phyloP scores from a whole-genome alignment of 345 rosid species.

The Heritiera fomes region DNA sequence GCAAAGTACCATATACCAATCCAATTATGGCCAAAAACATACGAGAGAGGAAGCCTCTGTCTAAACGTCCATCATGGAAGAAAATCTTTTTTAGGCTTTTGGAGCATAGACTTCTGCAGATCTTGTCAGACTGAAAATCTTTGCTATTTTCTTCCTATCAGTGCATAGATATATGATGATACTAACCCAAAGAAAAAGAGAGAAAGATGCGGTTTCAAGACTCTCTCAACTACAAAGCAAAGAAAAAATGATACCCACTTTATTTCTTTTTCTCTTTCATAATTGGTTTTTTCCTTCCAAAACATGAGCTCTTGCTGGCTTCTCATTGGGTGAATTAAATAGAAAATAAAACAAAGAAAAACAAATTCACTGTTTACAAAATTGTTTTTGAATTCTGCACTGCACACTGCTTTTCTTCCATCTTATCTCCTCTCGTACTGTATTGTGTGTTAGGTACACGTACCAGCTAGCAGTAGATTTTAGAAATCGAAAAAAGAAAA shows the following conservation, averaged over 20 bases:
- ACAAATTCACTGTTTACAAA: not conserved
- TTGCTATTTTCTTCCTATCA: slow-evolving; percentile 12
- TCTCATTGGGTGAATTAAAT: not conserved
- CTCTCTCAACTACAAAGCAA: not conserved
- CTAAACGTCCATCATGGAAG: slow-evolving; percentile 12
- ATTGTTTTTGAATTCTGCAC: slow-evolving; percentile 9
- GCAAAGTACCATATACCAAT: slow-evolving; percentile 22
- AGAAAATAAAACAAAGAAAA: not conserved
- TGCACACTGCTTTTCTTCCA: not conserved
- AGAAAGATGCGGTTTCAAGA: slow-evolving; percentile 17
- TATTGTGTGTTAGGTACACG: slow-evolving; percentile 27
- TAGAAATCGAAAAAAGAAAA: not conserved
- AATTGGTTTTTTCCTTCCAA: too few species aligned
- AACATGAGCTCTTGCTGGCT: not conserved
- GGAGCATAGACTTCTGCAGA: slow-evolving; percentile 5
- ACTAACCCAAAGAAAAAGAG: slow-evolving; percentile 9
- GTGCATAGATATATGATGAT: slow-evolving; percentile 12
- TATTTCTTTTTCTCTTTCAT: not conserved
- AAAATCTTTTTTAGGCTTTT: slow-evolving; percentile 22
- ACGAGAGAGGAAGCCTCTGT: slow-evolving; percentile 19
- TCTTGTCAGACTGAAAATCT: slow-evolving; percentile 33
- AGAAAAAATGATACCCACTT: not conserved
- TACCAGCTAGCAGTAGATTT: slow-evolving; percentile 11
- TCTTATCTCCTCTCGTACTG: slow-evolving; percentile 16
- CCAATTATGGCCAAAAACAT: slow-evolving; percentile 27